Conservation (phyloP, 2,329 filamentous ascomycete genomes). For the Neopestalotiopsis sp. region DNA sequence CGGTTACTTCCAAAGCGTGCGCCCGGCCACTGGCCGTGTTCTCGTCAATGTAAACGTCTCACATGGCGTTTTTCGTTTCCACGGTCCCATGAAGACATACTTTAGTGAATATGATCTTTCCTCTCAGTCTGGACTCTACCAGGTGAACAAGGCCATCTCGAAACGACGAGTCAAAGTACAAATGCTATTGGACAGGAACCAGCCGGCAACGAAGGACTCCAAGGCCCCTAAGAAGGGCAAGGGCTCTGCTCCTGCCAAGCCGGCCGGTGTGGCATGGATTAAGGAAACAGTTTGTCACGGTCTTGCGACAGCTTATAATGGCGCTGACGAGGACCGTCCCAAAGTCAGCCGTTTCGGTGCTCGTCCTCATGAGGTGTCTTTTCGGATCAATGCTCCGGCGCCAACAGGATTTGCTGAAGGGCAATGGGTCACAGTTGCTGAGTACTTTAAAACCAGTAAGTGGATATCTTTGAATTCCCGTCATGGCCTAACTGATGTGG, state of each 20-base stretch:
- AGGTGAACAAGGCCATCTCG: slow-evolving; percentile 23
- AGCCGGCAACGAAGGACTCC: slow-evolving; percentile 15
- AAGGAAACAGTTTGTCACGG: slow-evolving; percentile 29
- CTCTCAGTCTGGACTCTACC: neutral
- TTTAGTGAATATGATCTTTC: slow-evolving; percentile 29
- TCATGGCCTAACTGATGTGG: neutral
- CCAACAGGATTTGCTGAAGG: slow-evolving; percentile 32
- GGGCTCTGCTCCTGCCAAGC: slow-evolving; percentile 9
- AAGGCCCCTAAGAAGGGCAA: slow-evolving; percentile 26
- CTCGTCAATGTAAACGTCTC: slow-evolving; percentile 62
- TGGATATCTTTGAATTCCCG: neutral
- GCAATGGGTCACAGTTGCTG: slow-evolving; percentile 40
- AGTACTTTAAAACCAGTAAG: slow-evolving; percentile 43
- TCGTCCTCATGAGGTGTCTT: slow-evolving; percentile 35
- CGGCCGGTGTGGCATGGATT: slow-evolving; percentile 19
- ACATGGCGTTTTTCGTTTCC: slow-evolving; percentile 45
- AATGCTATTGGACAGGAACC: slow-evolving; percentile 23
- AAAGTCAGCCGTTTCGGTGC: slow-evolving; percentile 31
- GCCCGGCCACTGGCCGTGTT: slow-evolving; percentile 57
- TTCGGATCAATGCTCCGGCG: slow-evolving; percentile 33
- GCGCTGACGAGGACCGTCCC: slow-evolving; percentile 35
- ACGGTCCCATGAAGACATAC: slow-evolving; percentile 40
- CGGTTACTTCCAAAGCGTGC: slow-evolving; percentile 61
- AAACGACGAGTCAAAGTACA: slow-evolving; percentile 26
- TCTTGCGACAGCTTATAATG: slow-evolving; percentile 35